Percentiles rank a stretch among this genome's conserved stretches.
Evolutionary conservation across 768 basidiomycete genomes (phyloP).

Genomic region (Rhizopogon salebrosus): DNA sequence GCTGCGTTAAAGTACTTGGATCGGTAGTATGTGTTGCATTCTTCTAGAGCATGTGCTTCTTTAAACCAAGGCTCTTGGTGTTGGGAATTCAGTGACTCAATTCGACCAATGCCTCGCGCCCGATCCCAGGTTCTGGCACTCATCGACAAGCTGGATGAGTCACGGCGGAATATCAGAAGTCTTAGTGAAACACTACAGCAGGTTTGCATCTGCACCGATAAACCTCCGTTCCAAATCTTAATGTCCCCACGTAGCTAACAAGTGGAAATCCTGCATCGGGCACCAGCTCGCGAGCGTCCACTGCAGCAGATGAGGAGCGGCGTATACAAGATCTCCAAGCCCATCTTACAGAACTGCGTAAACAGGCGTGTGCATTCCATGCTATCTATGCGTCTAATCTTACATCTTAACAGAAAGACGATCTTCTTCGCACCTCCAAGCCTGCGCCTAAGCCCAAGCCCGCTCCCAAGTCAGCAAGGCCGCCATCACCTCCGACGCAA

Average conservation of each 20-base stretch:
- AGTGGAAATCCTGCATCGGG: conserved; percentile 15
- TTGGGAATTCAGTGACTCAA: conserved; percentile 36
- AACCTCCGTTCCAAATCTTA: background rate
- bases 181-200: conserved; percentile 33
- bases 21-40: conserved; percentile 55
- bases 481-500: conserved; percentile 16
- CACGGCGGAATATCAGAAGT: conserved; percentile 31
- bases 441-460: conserved; percentile 12
- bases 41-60: background rate
- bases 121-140: conserved; percentile 34
- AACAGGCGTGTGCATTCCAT: conserved; percentile 28
- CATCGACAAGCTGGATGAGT: conserved; percentile 32
- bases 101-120: conserved; percentile 47
- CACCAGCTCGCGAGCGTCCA: conserved; percentile 21
- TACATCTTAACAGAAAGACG: conserved; percentile 20
- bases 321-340: conserved; percentile 38
- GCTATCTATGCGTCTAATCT: background rate
- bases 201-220: conserved; percentile 17
- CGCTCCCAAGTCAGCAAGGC: conserved; percentile 6
- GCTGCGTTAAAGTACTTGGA: conserved; percentile 76
- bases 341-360: conserved; percentile 35
- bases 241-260: background rate
- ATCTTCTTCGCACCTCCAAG: conserved; percentile 20
- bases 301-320: conserved; percentile 35
- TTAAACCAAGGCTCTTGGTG: conserved; percentile 24